Evolutionary conservation across 768 basidiomycete genomes (phyloP), one percentile per base, ranked within the genome.

Genomic region (Russula lepida): DNA sequence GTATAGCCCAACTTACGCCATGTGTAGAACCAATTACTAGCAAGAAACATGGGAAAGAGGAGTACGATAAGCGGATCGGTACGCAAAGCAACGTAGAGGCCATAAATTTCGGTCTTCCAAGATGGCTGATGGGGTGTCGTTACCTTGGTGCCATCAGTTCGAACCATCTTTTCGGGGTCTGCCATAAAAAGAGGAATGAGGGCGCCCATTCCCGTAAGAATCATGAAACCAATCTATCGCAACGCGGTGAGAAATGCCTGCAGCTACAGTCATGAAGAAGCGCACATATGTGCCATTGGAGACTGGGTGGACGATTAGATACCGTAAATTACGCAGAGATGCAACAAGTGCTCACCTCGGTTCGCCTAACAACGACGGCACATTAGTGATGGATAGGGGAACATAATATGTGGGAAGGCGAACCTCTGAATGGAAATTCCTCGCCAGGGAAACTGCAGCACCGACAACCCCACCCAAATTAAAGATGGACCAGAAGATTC

Each of bases 21-120:
- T 2, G 89, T 85, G 69, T 90, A 90, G 74, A 90, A 90, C 81
- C 86, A 91, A 71, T 91, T 91, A 44, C 84, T 86, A 8, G 86
- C 82, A 57, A 90, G 82, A 73, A 92, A 91, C 85, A 92, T 88
- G 13, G 90, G 91, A 76, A 92, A 88, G 21, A 92, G 78, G 4
- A 89, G 74, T 17, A 91, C 62, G 66, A 93, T 82, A 73, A 78
- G 76, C 0, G 87, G 88, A 68, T 92, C 90, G 13, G 80, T 84
- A 58, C 74, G 79, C 47, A 93, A 75, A 2, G 86, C 81, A 49
- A 85, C 66, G 73, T 79, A 89, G 23, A 92, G 79, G 12, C 85
- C 84, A 62, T 78, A 77, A 55, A 92, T 74, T 70, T 92, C 90
- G 21, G 79, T 77, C 68, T 81, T 88, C 89, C 89, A 92, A 2